phyloP scores from a whole-genome alignment of 202 grass and related monocot genomes.

The Elaeis oleifera region DNA sequence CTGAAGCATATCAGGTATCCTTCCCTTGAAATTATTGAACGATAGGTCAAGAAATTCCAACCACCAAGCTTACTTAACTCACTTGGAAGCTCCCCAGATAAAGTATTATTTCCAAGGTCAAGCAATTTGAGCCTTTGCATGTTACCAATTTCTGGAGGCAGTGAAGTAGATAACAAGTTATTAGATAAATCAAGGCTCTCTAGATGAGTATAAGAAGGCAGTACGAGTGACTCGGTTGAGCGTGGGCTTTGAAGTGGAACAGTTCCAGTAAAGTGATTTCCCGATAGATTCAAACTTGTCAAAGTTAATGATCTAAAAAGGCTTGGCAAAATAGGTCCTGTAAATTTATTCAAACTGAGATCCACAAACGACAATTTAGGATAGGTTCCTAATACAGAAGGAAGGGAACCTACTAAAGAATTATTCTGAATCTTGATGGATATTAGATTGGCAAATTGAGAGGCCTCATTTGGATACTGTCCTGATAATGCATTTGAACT shows the following conservation, averaged over 20 bases:
- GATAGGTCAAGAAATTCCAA: slow-evolving; percentile 86
- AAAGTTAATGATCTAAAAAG: slow-evolving; percentile 63
- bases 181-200: slow-evolving; percentile 79
- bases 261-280: slow-evolving; percentile 64
- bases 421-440: slow-evolving; percentile 69
- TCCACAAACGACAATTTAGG: slow-evolving; percentile 67
- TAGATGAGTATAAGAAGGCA: slow-evolving; percentile 54
- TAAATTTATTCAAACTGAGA: slow-evolving; percentile 78
- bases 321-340: slow-evolving; percentile 61
- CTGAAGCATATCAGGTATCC: slow-evolving; percentile 77
- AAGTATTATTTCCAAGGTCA: slow-evolving; percentile 58
- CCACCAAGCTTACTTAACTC: slow-evolving; percentile 67
- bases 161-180: slow-evolving; percentile 62
- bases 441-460: slow-evolving; percentile 69
- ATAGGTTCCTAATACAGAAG: slow-evolving; percentile 73
- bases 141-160: slow-evolving; percentile 83
- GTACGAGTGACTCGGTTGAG: slow-evolving; percentile 60
- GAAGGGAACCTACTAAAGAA: slow-evolving; percentile 64
- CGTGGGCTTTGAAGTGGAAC: slow-evolving; percentile 74
- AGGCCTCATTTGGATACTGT: slow-evolving; percentile 59
- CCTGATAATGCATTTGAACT: slow-evolving; percentile 80
- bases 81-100: slow-evolving; percentile 71
- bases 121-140: slow-evolving; percentile 70
- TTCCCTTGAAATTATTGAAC: slow-evolving; percentile 69
- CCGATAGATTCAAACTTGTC: slow-evolving; percentile 71